phyloP scores from a whole-genome alignment of 768 basidiomycete species.

The Calocera viscosa region DNA sequence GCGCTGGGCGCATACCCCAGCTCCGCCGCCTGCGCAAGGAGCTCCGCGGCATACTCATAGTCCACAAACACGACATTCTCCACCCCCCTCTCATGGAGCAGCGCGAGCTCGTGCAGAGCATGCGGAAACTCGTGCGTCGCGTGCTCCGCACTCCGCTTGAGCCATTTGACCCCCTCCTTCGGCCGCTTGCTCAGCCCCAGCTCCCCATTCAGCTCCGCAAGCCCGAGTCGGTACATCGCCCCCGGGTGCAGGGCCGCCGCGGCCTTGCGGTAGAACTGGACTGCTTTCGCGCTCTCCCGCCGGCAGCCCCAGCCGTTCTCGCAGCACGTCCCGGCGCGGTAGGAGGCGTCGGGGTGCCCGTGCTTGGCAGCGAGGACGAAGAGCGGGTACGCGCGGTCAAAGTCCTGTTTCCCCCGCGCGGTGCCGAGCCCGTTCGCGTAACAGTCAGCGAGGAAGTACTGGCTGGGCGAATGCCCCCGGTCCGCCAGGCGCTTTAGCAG shows the following conservation, averaged over 20 bases:
- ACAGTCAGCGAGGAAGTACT: conserved; percentile 97
- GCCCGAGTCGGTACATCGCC: conserved; percentile 92
- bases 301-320: conserved; percentile 99
- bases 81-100: conserved; percentile 93
- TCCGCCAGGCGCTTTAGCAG: conserved; percentile 87
- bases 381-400: conserved; percentile 90
- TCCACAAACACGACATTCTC: conserved; percentile 97
- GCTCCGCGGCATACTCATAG: conserved; percentile 85
- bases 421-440: conserved; percentile 98
- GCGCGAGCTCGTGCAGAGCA: conserved; percentile 84
- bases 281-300: conserved; percentile 78
- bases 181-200: conserved; percentile 73
- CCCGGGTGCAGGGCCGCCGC: conserved; percentile 84
- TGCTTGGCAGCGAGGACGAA: conserved; percentile 96
- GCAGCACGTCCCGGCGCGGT: conserved; percentile 92
- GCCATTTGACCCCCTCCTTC: conserved; percentile 96
- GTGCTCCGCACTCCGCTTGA: conserved; percentile 90
- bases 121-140: conserved; percentile 93
- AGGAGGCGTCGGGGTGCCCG: conserved; percentile 88
- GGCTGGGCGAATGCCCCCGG: conserved; percentile 83
- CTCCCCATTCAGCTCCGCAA: conserved; percentile 92
- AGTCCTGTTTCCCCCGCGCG: conserved; percentile 79
- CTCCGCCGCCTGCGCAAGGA: conserved; percentile 89
- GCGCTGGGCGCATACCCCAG: conserved; percentile 94
- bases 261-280: conserved; percentile 89